Evolutionary conservation across 2,329 filamentous ascomycete genomes (phyloP), one percentile per base, ranked within the genome.

Genomic region (Aspergillus melleus): DNA sequence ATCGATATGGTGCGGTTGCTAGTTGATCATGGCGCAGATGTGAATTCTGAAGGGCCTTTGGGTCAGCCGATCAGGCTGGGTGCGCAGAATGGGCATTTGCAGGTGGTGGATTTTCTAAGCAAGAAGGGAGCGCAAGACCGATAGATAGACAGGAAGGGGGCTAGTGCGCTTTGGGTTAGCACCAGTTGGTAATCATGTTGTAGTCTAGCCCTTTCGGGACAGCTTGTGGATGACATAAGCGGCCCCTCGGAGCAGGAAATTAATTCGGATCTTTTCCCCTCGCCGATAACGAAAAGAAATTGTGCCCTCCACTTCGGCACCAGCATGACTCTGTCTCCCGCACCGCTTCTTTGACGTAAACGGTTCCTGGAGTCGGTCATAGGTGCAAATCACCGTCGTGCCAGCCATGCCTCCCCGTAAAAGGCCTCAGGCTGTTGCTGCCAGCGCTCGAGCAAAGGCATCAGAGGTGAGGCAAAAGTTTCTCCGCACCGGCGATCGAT

Each of bases 401-500:
- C 51, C 39, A 58, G 52, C 57, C 57, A 77, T 78, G 75, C 73
- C 75, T 62, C 75, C 75, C 60, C 73, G 73, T 62, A 74, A 67
- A 66, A 74, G 70, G 68, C 68, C 70, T 51, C 71, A 73, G 65
- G 64, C 72, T 60, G 61, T 72, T 57, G 67, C 69, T 56, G 67
- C 68, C 44, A 64, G 66, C 46, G 60, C 62, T 58, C 68, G 70
- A 61, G 64, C 67, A 55, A 65, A 69, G 52, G 64, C 67, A 57
- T 66, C 70, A 61, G 69, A 75, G 68, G 74, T 75, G 70, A 66
- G 66, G 64, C 67, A 69, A 66, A 66, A 66, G 66, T 67, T 71
- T 63, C 67, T 68, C 60, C 59, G 58, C 60, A 64, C 54, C 26
- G 44, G 26, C 26, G 26, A 29, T 29, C 26, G 6, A 8, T 29